Evolutionary conservation across 495 filamentous ascomycete genomes (phyloP).

Genomic region (Cercophora samala): DNA sequence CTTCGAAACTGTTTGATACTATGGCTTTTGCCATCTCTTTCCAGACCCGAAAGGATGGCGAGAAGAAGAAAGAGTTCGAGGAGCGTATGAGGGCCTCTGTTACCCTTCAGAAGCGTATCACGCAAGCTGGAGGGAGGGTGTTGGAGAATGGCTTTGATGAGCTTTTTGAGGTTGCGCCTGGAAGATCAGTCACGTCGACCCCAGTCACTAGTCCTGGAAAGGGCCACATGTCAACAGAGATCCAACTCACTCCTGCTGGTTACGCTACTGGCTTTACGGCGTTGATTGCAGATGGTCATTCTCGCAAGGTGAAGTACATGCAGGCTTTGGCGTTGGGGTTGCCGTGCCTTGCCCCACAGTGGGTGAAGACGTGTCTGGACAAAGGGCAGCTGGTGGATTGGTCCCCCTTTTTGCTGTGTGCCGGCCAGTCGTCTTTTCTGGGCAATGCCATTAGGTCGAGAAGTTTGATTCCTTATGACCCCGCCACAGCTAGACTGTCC

Average conservation of each 20-base stretch:
- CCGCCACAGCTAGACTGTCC: constrained; percentile 53
- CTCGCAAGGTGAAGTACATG: constrained; percentile 88
- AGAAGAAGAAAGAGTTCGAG: constrained; percentile 45
- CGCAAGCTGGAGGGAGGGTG: constrained; percentile 65
- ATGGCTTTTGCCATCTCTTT: constrained; percentile 83
- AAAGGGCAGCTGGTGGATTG: constrained; percentile 63
- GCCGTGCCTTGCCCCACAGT: constrained; percentile 75
- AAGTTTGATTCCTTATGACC: constrained; percentile 56
- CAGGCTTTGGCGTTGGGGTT: constrained; percentile 89
- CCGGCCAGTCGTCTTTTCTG: constrained; percentile 75
- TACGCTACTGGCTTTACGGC: constrained; percentile 69
- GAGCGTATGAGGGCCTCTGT: constrained; percentile 45
- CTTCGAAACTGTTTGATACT: constrained; percentile 56
- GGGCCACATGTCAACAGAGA: constrained; percentile 29
- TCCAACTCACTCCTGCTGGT: constrained; percentile 42
- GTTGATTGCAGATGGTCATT: constrained; percentile 82
- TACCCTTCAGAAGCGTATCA: constrained; percentile 43
- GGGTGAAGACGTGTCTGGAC: constrained; percentile 71
- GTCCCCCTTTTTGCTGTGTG: constrained; percentile 78
- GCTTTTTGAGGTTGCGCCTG: constrained; percentile 61
- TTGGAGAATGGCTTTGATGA: constrained; percentile 77
- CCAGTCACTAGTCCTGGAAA: constrained; percentile 19
- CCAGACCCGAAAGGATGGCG: too few species aligned
- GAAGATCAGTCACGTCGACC: constrained; percentile 23
- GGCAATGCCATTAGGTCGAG: constrained; percentile 75